These are phyloP conservation scores for Pneumocystis canis DNA, from an alignment of 1,139 yeast genomes.

Conservation along the genomic window DNA sequence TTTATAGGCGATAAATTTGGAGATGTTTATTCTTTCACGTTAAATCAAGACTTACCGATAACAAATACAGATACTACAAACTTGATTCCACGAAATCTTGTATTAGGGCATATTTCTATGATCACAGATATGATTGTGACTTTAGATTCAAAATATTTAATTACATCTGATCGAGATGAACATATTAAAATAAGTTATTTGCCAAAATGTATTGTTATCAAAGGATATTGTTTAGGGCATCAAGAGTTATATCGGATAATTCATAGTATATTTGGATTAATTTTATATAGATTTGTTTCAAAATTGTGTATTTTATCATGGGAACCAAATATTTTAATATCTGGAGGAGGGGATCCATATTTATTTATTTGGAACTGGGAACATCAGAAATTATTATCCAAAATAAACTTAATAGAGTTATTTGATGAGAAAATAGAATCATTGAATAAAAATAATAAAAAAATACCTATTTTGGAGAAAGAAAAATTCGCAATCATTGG, in stretches of 20 bases:
- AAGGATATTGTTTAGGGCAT: conserved; percentile 79
- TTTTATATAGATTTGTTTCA: conserved; percentile 25
- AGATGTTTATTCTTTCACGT: conserved; percentile 58
- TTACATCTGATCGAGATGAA: conserved; percentile 90
- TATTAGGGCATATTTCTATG: conserved; percentile 95
- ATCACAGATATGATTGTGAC: conserved; percentile 53
- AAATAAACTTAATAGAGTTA: conserved; percentile 34
- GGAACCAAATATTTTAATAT: conserved; percentile 36
- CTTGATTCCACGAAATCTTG: conserved; percentile 42
- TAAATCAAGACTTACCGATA: conserved; percentile 18
- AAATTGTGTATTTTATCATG: conserved; percentile 40
- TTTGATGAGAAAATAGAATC: not conserved
- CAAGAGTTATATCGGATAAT: conserved; percentile 35
- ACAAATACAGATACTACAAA: conserved; percentile 20
- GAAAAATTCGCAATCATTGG: not conserved
- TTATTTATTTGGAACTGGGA: conserved; percentile 73
- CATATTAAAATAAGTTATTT: conserved; percentile 78
- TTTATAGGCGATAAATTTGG: conserved; percentile 94
- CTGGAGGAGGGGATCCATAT: conserved; percentile 84
- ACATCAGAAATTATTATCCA: conserved; percentile 32
- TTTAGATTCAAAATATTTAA: conserved; percentile 33
- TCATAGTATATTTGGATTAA: conserved; percentile 1
- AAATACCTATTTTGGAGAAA: not conserved
- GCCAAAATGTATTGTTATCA: conserved; percentile 65
- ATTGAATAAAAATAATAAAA: not conserved